A percentile compares a stretch with the other conserved stretches of the same genome.
phyloP scores from a whole-genome alignment of 306 rosid species.

The Citrullus amarus region DNA sequence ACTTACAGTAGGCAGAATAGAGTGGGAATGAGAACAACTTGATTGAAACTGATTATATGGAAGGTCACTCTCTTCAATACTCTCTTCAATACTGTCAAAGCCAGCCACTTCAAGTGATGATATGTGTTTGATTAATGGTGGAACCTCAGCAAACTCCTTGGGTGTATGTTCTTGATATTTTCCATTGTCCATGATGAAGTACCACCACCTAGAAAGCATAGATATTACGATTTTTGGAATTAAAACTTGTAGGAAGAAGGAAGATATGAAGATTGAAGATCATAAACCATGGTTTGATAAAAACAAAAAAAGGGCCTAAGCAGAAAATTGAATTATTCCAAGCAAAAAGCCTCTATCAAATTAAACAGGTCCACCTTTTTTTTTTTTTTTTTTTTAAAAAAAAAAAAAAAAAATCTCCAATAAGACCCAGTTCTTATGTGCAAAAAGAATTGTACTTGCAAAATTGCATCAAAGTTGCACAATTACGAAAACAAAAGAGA shows the following conservation, averaged over 20 bases:
- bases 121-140: conserved; percentile 42
- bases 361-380: not conserved
- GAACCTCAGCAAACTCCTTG: conserved; percentile 27
- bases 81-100: conserved; percentile 26
- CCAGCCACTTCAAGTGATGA: conserved; percentile 38
- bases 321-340: not conserved
- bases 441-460: not conserved
- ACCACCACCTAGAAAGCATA: not conserved
- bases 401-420: too few relatives aligned
- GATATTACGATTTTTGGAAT: not conserved
- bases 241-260: not conserved
- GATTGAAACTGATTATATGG: conserved; percentile 2
- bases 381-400: too few relatives aligned
- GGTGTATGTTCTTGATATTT: conserved; percentile 7
- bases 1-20: conserved; percentile 32
- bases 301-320: not conserved
- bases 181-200: conserved; percentile 2
- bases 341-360: not conserved
- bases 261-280: not conserved
- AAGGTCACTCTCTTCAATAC: conserved; percentile 4
- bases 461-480: not conserved
- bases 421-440: too few relatives aligned
- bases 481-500: not conserved
- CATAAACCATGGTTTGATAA: not conserved
- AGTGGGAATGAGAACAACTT: conserved; percentile 15